Evolutionary conservation across 768 basidiomycete genomes (phyloP).

Genomic region (Pleurotus tuber-regium): DNA sequence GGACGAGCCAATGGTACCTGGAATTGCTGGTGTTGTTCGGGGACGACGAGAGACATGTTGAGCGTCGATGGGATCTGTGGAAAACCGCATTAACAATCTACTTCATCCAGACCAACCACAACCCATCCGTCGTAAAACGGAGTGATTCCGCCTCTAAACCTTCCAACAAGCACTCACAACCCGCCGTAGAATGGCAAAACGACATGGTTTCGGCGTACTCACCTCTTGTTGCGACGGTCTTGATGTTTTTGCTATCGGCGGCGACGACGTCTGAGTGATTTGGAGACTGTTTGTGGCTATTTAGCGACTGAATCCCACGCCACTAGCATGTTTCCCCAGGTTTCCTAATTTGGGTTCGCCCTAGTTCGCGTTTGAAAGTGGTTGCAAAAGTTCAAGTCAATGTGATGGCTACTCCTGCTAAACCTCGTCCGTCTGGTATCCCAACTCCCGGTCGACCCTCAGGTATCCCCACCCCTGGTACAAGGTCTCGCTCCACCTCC

Average conservation of each 20-base stretch:
- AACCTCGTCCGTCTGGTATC: conserved; percentile 40
- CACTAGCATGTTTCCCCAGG: conserved; percentile 1
- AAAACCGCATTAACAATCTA: conserved; percentile 7
- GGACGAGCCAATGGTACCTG: conserved; percentile 50
- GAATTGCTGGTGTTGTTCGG: conserved; percentile 94
- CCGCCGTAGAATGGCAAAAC: neutral
- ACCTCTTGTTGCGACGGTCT: conserved; percentile 7
- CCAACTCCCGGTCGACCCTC: conserved; percentile 36
- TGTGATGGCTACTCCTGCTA: conserved; percentile 33
- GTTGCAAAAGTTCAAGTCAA: conserved; percentile 1
- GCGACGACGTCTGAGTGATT: neutral
- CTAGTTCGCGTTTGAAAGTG: neutral
- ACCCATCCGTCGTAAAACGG: conserved; percentile 17
- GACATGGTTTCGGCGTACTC: conserved; percentile 6
- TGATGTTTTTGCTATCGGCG: conserved; percentile 3
- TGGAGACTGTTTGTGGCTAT: neutral
- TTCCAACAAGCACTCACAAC: neutral
- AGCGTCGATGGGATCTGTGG: conserved; percentile 17
- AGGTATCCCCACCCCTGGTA: conserved; percentile 67
- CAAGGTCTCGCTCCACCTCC: conserved; percentile 64
- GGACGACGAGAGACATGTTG: conserved; percentile 94
- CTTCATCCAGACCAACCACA: conserved; percentile 14
- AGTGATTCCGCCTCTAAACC: neutral
- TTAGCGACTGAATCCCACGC: neutral
- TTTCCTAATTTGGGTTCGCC: neutral